Evolutionary conservation across 306 rosid genomes (phyloP).

Genomic region (Trifolium pratense): DNA sequence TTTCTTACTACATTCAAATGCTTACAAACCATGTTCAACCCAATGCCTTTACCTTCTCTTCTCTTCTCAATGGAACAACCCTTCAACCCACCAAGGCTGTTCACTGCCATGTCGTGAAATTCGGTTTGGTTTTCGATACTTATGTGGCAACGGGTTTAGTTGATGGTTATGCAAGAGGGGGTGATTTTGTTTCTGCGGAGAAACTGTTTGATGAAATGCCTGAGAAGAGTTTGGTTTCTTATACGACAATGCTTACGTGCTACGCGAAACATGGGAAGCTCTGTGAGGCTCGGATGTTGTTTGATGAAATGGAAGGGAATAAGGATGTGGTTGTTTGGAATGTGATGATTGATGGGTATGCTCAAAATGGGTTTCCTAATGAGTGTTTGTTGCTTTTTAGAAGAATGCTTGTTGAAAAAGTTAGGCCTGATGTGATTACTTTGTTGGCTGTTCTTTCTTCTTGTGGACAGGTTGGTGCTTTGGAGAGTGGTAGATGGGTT

Average conservation of each 20-base stretch:
- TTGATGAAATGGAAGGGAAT: slow-evolving; percentile 52
- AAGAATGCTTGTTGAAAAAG: slow-evolving; percentile 58
- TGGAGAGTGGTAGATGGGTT: slow-evolving; percentile 81
- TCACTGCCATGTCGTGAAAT: slow-evolving; percentile 65
- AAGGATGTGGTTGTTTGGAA: slow-evolving; percentile 84
- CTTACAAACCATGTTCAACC: slow-evolving; percentile 56
- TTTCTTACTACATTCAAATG: slow-evolving; percentile 63
- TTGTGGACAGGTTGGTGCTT: slow-evolving; percentile 81
- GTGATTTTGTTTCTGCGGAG: slow-evolving; percentile 57
- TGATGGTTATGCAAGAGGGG: slow-evolving; percentile 68
- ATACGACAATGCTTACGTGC: slow-evolving; percentile 71
- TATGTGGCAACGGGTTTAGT: slow-evolving; percentile 70
- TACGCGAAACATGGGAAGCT: slow-evolving; percentile 65
- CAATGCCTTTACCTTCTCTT: slow-evolving; percentile 75
- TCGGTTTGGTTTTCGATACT: slow-evolving; percentile 50
- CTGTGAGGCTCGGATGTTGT: slow-evolving; percentile 58
- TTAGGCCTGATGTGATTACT: slow-evolving; percentile 70
- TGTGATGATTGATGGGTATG: slow-evolving; percentile 80
- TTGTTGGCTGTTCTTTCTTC: slow-evolving; percentile 70
- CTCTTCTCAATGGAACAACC: slow-evolving; percentile 53
- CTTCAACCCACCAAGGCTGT: slow-evolving; percentile 46
- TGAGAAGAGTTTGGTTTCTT: slow-evolving; percentile 64
- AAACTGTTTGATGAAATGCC: slow-evolving; percentile 74
- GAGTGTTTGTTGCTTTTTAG: slow-evolving; percentile 68
- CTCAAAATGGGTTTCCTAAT: slow-evolving; percentile 69